These are phyloP conservation scores for Ilyonectria robusta DNA, from an alignment of 2,329 filamentous ascomycete species.

Conservation along the genomic window DNA sequence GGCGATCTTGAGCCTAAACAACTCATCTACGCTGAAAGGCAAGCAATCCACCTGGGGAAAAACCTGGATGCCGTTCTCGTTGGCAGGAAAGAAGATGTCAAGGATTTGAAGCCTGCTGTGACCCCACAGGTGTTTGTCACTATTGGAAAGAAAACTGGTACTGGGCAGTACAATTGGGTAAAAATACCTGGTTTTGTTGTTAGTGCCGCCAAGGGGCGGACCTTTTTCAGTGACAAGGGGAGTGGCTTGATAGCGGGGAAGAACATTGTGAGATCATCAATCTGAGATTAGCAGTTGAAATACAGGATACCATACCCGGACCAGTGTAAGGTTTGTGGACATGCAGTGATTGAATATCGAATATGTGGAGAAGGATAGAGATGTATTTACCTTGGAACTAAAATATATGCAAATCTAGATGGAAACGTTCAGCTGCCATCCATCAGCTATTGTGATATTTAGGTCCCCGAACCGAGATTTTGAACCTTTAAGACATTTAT, in stretches of 20 bases:
- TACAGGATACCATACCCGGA: no score
- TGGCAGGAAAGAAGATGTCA: not conserved
- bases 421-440: no score
- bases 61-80: constrained; percentile 11
- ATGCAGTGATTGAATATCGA: constrained; percentile 8
- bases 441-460: no score
- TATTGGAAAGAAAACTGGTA: constrained; percentile 11
- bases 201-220: constrained; percentile 11
- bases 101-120: not conserved
- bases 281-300: not conserved
- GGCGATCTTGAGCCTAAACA: constrained; percentile 12
- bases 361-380: no score
- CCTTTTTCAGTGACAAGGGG: constrained; percentile 15
- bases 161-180: constrained; percentile 9
- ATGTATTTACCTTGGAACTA: no score
- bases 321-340: no score
- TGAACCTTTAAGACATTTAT: no score
- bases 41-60: constrained; percentile 7
- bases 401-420: no score
- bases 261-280: constrained; percentile 2
- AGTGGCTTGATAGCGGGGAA: constrained; percentile 6
- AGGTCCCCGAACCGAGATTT: no score
- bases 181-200: constrained; percentile 12
- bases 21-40: constrained; percentile 19
- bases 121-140: constrained; percentile 16